These are phyloP conservation scores for Colletotrichum kahawae DNA, from an alignment of 2,329 filamentous ascomycete species.

Conservation along the genomic window DNA sequence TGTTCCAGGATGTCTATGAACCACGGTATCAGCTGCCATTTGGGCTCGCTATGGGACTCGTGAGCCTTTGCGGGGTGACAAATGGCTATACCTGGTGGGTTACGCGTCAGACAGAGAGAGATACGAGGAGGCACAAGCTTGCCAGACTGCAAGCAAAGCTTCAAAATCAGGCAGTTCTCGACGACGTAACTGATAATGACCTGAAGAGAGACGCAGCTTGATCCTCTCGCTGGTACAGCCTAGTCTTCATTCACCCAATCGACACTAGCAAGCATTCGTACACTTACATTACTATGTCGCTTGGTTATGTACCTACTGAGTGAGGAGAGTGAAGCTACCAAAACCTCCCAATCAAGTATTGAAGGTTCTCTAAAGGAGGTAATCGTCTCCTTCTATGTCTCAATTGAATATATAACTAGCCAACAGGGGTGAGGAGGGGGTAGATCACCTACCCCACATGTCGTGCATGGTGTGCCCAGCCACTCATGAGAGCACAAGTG, in stretches of 20 bases:
- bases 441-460: not conserved
- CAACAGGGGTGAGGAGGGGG: not conserved
- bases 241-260: not conserved
- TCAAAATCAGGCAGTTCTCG: not conserved
- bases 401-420: not conserved
- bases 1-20: not conserved
- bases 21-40: not conserved
- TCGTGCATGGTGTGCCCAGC: not conserved
- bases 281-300: not conserved
- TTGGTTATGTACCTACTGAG: not conserved
- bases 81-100: not conserved
- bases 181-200: not conserved
- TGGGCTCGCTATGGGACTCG: not conserved
- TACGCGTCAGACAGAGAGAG: not conserved
- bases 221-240: not conserved
- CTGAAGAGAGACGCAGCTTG: not conserved
- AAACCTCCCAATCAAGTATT: not conserved
- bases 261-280: not conserved
- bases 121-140: not conserved
- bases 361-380: not conserved
- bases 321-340: not conserved
- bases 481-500: not conserved
- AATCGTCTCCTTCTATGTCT: not conserved
- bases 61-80: not conserved
- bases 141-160: not conserved